These are phyloP conservation scores for Pseudomassariella vexata DNA, from an alignment of 2,329 filamentous ascomycete species.

Conservation along the genomic window DNA sequence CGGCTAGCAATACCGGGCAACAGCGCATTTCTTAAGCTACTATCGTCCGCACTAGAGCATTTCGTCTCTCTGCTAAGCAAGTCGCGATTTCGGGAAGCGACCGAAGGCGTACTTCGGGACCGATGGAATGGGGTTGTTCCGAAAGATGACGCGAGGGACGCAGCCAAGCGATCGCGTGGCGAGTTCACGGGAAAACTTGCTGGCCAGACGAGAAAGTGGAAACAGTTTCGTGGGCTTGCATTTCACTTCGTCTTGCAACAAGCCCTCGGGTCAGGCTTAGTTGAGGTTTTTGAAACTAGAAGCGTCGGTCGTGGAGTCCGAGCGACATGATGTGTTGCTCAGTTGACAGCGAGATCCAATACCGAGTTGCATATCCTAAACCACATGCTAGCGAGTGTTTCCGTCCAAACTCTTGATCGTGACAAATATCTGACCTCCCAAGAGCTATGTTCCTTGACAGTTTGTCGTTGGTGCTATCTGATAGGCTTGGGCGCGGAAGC, in stretches of 20 bases:
- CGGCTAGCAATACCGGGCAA: slow-evolving; percentile 61
- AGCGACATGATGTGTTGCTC: slow-evolving; percentile 23
- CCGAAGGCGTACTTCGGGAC: slow-evolving; percentile 56
- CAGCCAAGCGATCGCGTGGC: slow-evolving; percentile 43
- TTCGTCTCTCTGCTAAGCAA: slow-evolving; percentile 53
- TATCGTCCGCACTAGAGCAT: slow-evolving; percentile 55
- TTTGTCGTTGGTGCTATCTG: too few relatives aligned
- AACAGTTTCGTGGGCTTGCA: slow-evolving; percentile 59
- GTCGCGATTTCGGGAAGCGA: slow-evolving; percentile 56
- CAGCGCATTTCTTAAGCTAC: slow-evolving; percentile 61
- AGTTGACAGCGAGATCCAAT: too few relatives aligned
- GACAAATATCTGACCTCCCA: too few relatives aligned
- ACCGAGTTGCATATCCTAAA: too few relatives aligned
- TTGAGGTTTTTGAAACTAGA: slow-evolving; percentile 70
- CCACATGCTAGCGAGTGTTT: too few relatives aligned
- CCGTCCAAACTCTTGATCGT: too few relatives aligned
- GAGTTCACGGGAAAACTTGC: slow-evolving; percentile 53
- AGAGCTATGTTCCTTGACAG: too few relatives aligned
- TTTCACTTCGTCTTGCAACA: slow-evolving; percentile 70
- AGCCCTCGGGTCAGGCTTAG: slow-evolving; percentile 61
- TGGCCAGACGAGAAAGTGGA: slow-evolving; percentile 64
- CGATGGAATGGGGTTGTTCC: slow-evolving; percentile 65
- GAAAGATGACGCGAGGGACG: slow-evolving; percentile 35
- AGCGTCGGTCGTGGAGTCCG: slow-evolving; percentile 66
- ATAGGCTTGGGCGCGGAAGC: too few relatives aligned